Conservation (phyloP, 345 rosid species). For the Luvunga scandens region DNA sequence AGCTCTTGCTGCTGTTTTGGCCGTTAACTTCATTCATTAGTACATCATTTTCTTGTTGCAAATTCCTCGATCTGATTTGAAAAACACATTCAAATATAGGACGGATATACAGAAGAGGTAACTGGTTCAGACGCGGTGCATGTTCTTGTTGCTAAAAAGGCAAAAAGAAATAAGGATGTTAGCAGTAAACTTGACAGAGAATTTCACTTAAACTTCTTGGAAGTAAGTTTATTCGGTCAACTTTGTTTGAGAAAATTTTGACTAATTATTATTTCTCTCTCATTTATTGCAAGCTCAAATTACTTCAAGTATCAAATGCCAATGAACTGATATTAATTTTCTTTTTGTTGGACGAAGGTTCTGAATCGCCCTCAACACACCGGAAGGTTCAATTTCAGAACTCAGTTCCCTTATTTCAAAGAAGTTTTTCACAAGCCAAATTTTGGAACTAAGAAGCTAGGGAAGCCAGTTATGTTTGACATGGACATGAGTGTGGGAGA, state of each 20-base stretch:
- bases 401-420: slow-evolving; percentile 69
- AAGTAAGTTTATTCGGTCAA: slow-evolving; percentile 44
- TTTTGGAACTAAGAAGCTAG: slow-evolving; percentile 42
- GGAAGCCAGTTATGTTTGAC: slow-evolving; percentile 81
- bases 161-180: slow-evolving; percentile 53
- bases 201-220: slow-evolving; percentile 74
- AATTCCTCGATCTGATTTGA: too few relatives aligned
- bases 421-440: slow-evolving; percentile 60
- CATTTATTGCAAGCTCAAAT: not conserved
- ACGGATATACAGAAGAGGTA: slow-evolving; percentile 74
- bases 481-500: slow-evolving; percentile 99
- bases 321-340: not conserved
- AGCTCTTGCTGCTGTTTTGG: not conserved
- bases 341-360: slow-evolving; percentile 39
- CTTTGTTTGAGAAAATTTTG: not conserved
- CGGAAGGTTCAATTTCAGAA: slow-evolving; percentile 69
- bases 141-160: slow-evolving; percentile 73
- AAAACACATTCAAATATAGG: slow-evolving; percentile 43
- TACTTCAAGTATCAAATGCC: not conserved
- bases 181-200: slow-evolving; percentile 52
- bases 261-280: not conserved
- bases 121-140: slow-evolving; percentile 58
- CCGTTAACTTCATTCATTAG: not conserved
- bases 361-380: slow-evolving; percentile 54
- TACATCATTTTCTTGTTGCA: not conserved